Conservation (phyloP, 805 yeast species). For the Kodamaea neixiangensis region DNA sequence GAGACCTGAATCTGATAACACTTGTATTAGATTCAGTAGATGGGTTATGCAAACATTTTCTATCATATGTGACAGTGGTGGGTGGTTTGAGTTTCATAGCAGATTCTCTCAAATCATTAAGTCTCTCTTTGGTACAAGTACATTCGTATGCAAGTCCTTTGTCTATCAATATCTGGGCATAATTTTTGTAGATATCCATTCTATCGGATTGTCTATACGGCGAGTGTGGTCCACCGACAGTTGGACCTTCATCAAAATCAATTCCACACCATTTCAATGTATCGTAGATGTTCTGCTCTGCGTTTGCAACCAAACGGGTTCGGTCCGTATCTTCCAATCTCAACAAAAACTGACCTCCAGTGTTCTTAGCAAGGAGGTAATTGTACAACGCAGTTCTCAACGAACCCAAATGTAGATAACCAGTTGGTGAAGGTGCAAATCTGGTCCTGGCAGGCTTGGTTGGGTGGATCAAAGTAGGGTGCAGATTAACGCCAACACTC, state of each 20-base stretch:
- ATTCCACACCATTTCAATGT: constrained; percentile 78
- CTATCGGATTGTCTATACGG: constrained; percentile 90
- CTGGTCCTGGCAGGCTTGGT: constrained; percentile 72
- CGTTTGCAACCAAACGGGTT: constrained; percentile 72
- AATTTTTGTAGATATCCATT: constrained; percentile 58
- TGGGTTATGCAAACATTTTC: constrained; percentile 62
- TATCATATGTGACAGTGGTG: constrained; percentile 87
- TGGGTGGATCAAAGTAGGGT: not conserved
- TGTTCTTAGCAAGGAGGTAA: constrained; percentile 73
- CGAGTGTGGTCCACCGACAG: constrained; percentile 55
- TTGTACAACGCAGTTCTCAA: constrained; percentile 91
- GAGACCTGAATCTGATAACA: constrained; percentile 77
- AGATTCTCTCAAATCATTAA: constrained; percentile 64
- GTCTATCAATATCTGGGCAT: constrained; percentile 57
- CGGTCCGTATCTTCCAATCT: constrained; percentile 94
- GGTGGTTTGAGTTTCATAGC: constrained; percentile 82
- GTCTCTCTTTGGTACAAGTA: constrained; percentile 78
- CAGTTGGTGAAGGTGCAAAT: constrained; percentile 99
- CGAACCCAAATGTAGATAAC: constrained; percentile 91
- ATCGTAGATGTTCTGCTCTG: constrained; percentile 77
- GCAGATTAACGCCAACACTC: not conserved
- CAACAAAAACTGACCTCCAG: constrained; percentile 78
- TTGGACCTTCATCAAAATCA: constrained; percentile 80
- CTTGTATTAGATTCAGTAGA: constrained; percentile 24
- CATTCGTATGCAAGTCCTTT: constrained; percentile 83